Evolutionary conservation across 495 filamentous ascomycete species (phyloP).

Genomic region (Pyronema omphalodes): DNA sequence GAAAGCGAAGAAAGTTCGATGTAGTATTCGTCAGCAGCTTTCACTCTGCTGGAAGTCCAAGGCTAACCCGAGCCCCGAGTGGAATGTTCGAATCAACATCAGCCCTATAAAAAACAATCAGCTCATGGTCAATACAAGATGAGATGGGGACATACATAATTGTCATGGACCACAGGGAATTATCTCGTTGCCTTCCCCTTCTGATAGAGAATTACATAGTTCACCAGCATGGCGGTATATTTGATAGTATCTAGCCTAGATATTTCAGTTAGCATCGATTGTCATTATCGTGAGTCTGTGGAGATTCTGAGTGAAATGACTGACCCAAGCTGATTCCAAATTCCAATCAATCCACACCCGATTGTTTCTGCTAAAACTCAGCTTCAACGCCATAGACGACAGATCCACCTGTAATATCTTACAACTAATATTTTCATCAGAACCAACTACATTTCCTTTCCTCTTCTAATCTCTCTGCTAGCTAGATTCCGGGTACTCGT

Average conservation of each 20-base stretch:
- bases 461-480: conserved; percentile 43
- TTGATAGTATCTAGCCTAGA: no score
- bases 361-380: conserved; percentile 50
- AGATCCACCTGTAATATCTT: conserved; percentile 16
- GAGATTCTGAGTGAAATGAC: neutral
- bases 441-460: conserved; percentile 40
- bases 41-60: no score
- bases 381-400: conserved; percentile 45
- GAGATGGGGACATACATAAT: no score
- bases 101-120: no score
- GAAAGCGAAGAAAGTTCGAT: no score
- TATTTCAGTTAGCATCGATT: no score
- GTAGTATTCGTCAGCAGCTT: no score
- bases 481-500: conserved; percentile 48
- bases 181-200: conserved; percentile 34
- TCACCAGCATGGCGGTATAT: conserved; percentile 53
- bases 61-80: no score
- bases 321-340: conserved; percentile 30
- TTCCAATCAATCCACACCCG: conserved; percentile 45
- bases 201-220: conserved; percentile 63
- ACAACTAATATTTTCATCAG: conserved; percentile 18
- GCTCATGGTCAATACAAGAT: no score
- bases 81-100: no score
- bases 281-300: no score
- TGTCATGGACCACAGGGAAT: conserved; percentile 51